Evolutionary conservation across 2,329 filamentous ascomycete genomes (phyloP).

Genomic region (Nemania sp.): DNA sequence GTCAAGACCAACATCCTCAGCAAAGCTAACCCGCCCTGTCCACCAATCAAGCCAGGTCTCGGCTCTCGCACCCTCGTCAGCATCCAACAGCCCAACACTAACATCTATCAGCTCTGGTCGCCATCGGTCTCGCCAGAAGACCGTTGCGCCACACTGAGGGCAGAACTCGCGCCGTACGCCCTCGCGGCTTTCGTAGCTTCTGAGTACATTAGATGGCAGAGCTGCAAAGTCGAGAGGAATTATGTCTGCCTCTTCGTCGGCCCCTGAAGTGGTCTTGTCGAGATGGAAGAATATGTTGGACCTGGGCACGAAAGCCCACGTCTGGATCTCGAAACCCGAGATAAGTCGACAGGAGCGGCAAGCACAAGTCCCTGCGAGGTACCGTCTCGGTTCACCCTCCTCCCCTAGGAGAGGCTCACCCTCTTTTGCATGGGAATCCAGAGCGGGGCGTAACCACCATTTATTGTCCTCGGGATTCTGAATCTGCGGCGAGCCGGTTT

Average conservation of each 20-base stretch:
- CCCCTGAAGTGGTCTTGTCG: too few relatives aligned
- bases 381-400: conserved; percentile 50
- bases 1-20: conserved; percentile 60
- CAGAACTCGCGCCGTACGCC: conserved; percentile 72
- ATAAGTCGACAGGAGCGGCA: conserved; percentile 72
- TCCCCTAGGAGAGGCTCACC: conserved; percentile 49
- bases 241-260: neutral
- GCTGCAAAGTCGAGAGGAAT: conserved; percentile 53
- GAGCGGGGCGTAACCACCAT: conserved; percentile 67
- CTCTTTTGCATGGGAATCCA: conserved; percentile 31
- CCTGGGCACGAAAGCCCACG: conserved; percentile 75
- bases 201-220: conserved; percentile 59
- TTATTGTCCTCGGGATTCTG: conserved; percentile 63
- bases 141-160: conserved; percentile 69
- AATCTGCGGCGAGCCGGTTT: conserved; percentile 51
- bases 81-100: conserved; percentile 68
- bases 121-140: conserved; percentile 70
- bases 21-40: conserved; percentile 67
- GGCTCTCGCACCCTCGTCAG: conserved; percentile 64
- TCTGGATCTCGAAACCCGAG: conserved; percentile 72
- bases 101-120: conserved; percentile 71
- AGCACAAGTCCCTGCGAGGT: conserved; percentile 69
- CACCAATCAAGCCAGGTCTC: conserved; percentile 74
- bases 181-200: conserved; percentile 64
- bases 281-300: conserved; percentile 64